A percentile compares a stretch with the other conserved stretches of the same genome.
Conservation (phyloP, 2,329 filamentous ascomycete species). For the Phyllosticta citrichinensis region DNA sequence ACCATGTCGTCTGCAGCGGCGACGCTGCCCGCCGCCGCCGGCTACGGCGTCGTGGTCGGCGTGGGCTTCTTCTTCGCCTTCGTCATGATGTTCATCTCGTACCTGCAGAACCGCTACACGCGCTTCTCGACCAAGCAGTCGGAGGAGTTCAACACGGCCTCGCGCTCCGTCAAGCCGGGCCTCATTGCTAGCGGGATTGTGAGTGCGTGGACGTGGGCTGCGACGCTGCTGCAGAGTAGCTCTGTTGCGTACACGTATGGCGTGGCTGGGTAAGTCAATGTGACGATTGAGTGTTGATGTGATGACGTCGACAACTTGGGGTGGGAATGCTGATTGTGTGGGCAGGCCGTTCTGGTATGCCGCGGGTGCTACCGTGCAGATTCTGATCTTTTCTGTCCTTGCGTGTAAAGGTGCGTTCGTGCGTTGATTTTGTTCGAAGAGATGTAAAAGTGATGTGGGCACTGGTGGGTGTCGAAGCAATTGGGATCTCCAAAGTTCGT, state of each 20-base stretch:
- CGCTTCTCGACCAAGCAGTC: conserved; percentile 34
- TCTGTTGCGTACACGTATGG: conserved; percentile 26
- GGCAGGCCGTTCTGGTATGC: conserved; percentile 30
- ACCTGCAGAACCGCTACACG: conserved; percentile 25
- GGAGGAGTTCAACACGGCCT: conserved; percentile 48
- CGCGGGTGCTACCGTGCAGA: conserved; percentile 35
- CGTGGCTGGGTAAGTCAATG: conserved; percentile 14
- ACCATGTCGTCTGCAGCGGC: neutral
- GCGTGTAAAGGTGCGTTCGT: conserved; percentile 30
- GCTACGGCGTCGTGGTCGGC: conserved; percentile 25
- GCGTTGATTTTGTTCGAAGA: too few relatives aligned
- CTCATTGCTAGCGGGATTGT: conserved; percentile 45
- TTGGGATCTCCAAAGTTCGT: too few relatives aligned
- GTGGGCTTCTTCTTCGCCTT: conserved; percentile 25
- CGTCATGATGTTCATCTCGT: conserved; percentile 26
- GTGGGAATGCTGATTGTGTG: neutral
- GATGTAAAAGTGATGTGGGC: too few relatives aligned
- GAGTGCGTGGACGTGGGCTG: conserved; percentile 16
- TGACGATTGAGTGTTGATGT: neutral
- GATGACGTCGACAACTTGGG: too few relatives aligned
- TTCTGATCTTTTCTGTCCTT: conserved; percentile 34
- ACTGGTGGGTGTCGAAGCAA: too few relatives aligned
- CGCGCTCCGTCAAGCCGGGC: conserved; percentile 41
- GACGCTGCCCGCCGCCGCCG: conserved; percentile 5
- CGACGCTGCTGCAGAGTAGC: conserved; percentile 21